Conservation (phyloP, 768 basidiomycete species). For the Termitomyces sp. region DNA sequence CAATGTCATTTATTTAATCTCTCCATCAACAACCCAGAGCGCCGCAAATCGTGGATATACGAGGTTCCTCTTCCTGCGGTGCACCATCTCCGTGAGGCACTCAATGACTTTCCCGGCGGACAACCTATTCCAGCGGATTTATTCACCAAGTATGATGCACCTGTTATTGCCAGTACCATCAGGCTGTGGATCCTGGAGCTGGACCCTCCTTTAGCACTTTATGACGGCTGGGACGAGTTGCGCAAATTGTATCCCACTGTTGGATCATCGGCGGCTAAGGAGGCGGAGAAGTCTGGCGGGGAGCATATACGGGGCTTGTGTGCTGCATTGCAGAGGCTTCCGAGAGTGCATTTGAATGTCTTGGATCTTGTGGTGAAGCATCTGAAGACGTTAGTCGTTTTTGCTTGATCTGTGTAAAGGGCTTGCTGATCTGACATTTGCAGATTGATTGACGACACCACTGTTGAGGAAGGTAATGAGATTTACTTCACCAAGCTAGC, state of each 20-base stretch:
- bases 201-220: conserved; percentile 77
- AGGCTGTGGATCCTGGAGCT: conserved; percentile 93
- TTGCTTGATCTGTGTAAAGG: background rate
- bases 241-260: conserved; percentile 80
- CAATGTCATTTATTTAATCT: background rate
- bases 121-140: conserved; percentile 48
- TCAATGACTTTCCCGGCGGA: conserved; percentile 66
- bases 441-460: conserved; percentile 68
- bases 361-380: conserved; percentile 77
- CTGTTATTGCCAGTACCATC: conserved; percentile 77
- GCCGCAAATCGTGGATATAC: conserved; percentile 91
- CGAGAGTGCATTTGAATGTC: conserved; percentile 75
- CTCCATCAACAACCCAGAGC: conserved; percentile 40
- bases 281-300: conserved; percentile 47
- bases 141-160: conserved; percentile 69
- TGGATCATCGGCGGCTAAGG: conserved; percentile 46
- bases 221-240: conserved; percentile 91
- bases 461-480: conserved; percentile 65
- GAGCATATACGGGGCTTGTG: conserved; percentile 60
- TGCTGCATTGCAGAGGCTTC: conserved; percentile 59
- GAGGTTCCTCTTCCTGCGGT: conserved; percentile 80
- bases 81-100: conserved; percentile 79
- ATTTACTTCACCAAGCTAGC: conserved; percentile 85
- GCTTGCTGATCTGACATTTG: conserved; percentile 2
- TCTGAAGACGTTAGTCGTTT: conserved; percentile 51